A percentile compares a stretch with the other conserved stretches of the same genome.
phyloP scores from a whole-genome alignment of 225 moss, liverwort and hornwort species.

The Rhytidiadelphus loreus region DNA sequence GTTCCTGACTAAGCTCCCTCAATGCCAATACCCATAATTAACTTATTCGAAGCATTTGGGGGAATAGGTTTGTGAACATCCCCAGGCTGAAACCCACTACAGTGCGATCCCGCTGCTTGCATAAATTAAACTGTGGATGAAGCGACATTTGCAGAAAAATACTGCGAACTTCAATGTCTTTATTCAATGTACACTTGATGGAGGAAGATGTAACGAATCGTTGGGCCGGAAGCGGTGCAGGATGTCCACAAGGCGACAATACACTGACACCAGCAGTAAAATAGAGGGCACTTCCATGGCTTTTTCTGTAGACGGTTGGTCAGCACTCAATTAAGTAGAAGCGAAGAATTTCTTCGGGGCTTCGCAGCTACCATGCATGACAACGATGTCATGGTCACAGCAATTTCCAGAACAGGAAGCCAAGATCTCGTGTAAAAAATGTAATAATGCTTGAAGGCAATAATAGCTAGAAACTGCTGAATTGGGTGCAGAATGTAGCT shows the following conservation, averaged over 20 bases:
- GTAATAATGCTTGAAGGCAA: background rate
- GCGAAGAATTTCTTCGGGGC: background rate
- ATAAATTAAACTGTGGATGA: background rate
- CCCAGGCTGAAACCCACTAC: background rate
- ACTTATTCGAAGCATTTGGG: background rate
- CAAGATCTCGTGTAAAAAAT: background rate
- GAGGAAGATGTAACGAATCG: background rate
- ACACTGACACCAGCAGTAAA: conserved; percentile 7
- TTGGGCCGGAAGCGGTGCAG: background rate
- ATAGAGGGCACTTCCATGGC: background rate
- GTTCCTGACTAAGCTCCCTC: background rate
- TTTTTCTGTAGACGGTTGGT: background rate
- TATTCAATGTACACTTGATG: conserved; percentile 18
- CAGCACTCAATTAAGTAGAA: background rate
- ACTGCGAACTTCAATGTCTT: background rate
- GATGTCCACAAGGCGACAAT: background rate
- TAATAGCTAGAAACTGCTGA: conserved; percentile 18
- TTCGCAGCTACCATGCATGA: background rate
- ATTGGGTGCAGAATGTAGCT: conserved; percentile 14
- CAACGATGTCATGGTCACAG: background rate
- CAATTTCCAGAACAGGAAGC: background rate
- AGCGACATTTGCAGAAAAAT: background rate
- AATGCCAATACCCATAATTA: too few species aligned
- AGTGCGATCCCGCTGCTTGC: background rate
- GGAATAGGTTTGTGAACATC: background rate